Evolutionary conservation across 192 early-diverging fungal species (phyloP).

Genomic region (Thoreauomyces humboldtii): DNA sequence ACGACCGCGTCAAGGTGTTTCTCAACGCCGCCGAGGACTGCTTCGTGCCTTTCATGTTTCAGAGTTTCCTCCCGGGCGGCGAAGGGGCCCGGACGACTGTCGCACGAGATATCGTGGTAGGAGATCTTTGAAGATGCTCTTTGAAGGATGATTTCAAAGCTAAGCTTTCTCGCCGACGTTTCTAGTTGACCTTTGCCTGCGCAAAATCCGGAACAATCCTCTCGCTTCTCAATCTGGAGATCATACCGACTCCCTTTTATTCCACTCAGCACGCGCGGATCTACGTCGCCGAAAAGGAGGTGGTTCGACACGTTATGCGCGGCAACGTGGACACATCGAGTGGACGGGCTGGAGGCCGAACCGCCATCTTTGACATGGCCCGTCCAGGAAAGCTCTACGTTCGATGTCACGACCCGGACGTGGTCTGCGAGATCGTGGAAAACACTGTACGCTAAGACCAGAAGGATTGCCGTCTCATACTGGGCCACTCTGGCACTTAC

Average conservation of each 20-base stretch:
- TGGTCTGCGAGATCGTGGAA: constrained; percentile 36
- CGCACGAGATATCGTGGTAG: background rate
- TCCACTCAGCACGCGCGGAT: constrained; percentile 34
- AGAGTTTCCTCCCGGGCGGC: constrained; percentile 35
- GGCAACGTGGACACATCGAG: constrained; percentile 7
- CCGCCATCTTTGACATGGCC: background rate
- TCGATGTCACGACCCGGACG: constrained; percentile 41
- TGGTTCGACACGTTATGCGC: constrained; percentile 32
- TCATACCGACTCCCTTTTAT: constrained; percentile 31
- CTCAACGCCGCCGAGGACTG: constrained; percentile 36
- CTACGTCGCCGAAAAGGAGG: constrained; percentile 46
- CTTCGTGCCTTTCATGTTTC: constrained; percentile 48
- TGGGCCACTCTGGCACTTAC: background rate
- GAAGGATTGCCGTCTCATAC: no score
- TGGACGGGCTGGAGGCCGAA: background rate
- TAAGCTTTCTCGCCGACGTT: background rate
- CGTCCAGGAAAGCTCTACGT: constrained; percentile 35
- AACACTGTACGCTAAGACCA: constrained; percentile 23
- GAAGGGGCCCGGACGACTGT: background rate
- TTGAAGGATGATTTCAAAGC: background rate
- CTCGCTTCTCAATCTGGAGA: constrained; percentile 30
- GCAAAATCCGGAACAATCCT: constrained; percentile 11
- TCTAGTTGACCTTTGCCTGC: constrained; percentile 12
- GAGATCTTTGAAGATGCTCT: no score
- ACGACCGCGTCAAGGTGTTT: background rate